A percentile compares a stretch with the other conserved stretches of the same genome.
Evolutionary conservation across 495 filamentous ascomycete genomes (phyloP).

Genomic region (Neurospora pannonica): DNA sequence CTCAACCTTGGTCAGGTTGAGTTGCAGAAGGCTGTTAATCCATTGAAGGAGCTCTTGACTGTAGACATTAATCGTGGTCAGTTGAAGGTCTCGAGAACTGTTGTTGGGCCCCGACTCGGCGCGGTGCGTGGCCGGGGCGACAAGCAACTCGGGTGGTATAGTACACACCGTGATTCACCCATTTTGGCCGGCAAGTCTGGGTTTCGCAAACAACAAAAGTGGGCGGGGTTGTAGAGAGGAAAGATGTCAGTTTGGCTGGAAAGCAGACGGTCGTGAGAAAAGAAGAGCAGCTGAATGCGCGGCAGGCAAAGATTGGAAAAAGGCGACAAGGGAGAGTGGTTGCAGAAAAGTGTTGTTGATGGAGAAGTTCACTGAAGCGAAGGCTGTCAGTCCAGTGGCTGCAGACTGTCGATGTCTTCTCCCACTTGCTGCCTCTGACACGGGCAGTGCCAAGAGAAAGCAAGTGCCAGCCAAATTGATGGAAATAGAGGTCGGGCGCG

Average conservation of each 20-base stretch:
- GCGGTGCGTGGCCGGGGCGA: neutral
- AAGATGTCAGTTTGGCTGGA: neutral
- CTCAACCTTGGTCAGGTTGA: constrained; percentile 97
- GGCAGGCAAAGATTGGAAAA: constrained; percentile 10
- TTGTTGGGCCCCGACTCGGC: neutral
- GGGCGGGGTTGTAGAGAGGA: neutral
- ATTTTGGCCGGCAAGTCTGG: constrained; percentile 21
- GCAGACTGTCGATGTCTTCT: neutral
- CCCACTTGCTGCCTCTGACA: neutral
- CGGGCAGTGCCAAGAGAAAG: neutral
- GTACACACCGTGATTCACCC: constrained; percentile 30
- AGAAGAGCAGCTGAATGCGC: constrained; percentile 1
- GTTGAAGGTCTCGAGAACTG: constrained; percentile 1
- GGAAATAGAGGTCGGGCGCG: neutral
- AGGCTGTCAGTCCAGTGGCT: neutral
- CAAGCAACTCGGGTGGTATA: neutral
- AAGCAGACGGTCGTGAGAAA: constrained; percentile 1
- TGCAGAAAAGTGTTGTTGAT: neutral
- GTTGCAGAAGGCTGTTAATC: constrained; percentile 93
- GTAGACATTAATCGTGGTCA: constrained; percentile 4
- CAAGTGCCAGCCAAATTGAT: neutral
- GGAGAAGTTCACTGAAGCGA: neutral
- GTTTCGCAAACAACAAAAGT: constrained; percentile 4
- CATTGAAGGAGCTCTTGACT: constrained; percentile 96
- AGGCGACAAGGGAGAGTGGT: neutral